A percentile compares a stretch with the other conserved stretches of the same genome.
Evolutionary conservation across 108 stramenopile species (phyloP).

Genomic region (Cyclostephanos tholiformis): DNA sequence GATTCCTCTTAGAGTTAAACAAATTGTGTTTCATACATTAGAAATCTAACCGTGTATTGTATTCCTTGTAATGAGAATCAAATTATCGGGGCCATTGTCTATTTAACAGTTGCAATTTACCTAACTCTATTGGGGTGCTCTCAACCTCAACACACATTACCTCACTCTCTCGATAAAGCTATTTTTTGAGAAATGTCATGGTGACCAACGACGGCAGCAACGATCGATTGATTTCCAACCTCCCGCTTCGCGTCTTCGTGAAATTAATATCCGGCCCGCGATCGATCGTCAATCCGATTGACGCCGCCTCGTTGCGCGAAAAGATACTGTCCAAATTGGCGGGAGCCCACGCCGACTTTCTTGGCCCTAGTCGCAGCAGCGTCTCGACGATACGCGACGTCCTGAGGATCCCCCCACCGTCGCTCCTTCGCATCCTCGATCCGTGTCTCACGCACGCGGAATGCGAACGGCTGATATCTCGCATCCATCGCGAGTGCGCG

Average conservation of each 20-base stretch:
- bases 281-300: not conserved
- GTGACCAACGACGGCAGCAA: conserved; percentile 14
- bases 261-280: conserved; percentile 42
- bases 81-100: too few species aligned
- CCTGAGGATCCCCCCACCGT: conserved; percentile 42
- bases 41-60: too few species aligned
- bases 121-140: too few species aligned
- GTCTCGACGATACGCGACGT: conserved; percentile 65
- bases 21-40: too few species aligned
- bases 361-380: not conserved
- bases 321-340: conserved; percentile 42
- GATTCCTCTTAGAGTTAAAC: too few species aligned
- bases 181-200: too few species aligned
- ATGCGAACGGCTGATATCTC: conserved; percentile 47
- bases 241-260: conserved; percentile 68
- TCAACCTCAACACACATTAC: too few species aligned
- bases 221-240: conserved; percentile 58
- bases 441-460: conserved; percentile 76
- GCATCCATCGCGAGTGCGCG: conserved; percentile 51
- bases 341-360: not conserved
- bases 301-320: conserved; percentile 22
- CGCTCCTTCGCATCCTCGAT: conserved; percentile 64
- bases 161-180: not conserved
- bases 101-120: too few species aligned
- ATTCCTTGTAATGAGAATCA: too few species aligned